Conservation (phyloP, 441 rosid genomes). For the Aleurites moluccanus region DNA sequence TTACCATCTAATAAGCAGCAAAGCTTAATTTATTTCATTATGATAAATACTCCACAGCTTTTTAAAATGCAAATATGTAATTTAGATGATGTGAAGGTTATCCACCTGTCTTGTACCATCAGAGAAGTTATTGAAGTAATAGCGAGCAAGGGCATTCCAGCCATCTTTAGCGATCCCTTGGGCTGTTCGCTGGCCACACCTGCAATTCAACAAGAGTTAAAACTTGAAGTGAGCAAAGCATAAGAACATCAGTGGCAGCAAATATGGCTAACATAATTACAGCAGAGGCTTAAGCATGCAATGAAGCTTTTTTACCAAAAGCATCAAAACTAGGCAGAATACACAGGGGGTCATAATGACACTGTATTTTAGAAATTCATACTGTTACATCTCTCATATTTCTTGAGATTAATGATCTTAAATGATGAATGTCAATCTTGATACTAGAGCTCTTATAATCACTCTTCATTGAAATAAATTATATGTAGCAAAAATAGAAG, state of each 20-base stretch:
- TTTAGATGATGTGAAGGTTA: conserved; percentile 12
- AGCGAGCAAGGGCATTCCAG: conserved; percentile 77
- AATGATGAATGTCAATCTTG: neutral
- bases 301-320: neutral
- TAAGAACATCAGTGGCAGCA: neutral
- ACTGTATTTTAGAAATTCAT: neutral
- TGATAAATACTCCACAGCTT: neutral
- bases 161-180: conserved; percentile 90
- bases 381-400: neutral
- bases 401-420: neutral
- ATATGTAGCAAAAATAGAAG: neutral
- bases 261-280: conserved; percentile 1
- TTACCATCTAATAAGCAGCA: neutral
- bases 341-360: neutral
- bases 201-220: conserved; percentile 34
- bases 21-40: neutral
- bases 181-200: conserved; percentile 82
- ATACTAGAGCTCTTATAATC: neutral
- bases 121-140: conserved; percentile 86
- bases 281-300: neutral
- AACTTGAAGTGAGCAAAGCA: conserved; percentile 8
- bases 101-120: conserved; percentile 92
- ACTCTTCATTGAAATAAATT: neutral
- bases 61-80: neutral
- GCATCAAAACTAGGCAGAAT: neutral